These are phyloP conservation scores for Phalaenopsis hybrid DNA, from an alignment of 116 monocot species.

Conservation along the genomic window DNA sequence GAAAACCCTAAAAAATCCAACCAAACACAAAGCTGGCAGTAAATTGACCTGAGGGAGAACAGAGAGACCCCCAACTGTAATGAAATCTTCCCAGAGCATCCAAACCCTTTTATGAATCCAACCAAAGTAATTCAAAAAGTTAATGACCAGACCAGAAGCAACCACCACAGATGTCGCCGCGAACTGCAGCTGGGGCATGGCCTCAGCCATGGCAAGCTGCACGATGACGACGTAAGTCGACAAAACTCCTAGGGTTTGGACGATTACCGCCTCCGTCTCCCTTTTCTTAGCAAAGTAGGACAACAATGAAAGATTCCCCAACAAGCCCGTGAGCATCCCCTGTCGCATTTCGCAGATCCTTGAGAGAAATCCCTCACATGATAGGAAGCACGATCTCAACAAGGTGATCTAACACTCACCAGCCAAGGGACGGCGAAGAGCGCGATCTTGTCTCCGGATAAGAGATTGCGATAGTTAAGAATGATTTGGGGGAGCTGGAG, in stretches of 20 bases:
- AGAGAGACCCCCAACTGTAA: constrained; percentile 69
- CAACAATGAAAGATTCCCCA: constrained; percentile 71
- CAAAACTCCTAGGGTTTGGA: constrained; percentile 77
- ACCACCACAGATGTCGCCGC: constrained; percentile 45
- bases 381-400: neutral
- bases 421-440: constrained; percentile 91
- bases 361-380: neutral
- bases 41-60: constrained; percentile 68
- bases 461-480: constrained; percentile 80
- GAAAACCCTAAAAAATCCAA: neutral
- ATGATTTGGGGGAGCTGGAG: constrained; percentile 92
- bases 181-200: constrained; percentile 65
- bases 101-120: constrained; percentile 40
- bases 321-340: constrained; percentile 82
- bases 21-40: neutral
- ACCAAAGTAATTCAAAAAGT: constrained; percentile 72
- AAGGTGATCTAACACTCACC: constrained; percentile 22
- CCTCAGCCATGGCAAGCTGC: constrained; percentile 69
- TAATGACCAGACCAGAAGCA: constrained; percentile 47
- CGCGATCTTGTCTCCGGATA: constrained; percentile 64
- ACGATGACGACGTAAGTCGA: constrained; percentile 66
- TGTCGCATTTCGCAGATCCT: constrained; percentile 15
- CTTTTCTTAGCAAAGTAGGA: constrained; percentile 90
- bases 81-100: constrained; percentile 77
- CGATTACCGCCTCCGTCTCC: constrained; percentile 72